phyloP scores from a whole-genome alignment of 257 asterid species.

The Solanum dulcamara region DNA sequence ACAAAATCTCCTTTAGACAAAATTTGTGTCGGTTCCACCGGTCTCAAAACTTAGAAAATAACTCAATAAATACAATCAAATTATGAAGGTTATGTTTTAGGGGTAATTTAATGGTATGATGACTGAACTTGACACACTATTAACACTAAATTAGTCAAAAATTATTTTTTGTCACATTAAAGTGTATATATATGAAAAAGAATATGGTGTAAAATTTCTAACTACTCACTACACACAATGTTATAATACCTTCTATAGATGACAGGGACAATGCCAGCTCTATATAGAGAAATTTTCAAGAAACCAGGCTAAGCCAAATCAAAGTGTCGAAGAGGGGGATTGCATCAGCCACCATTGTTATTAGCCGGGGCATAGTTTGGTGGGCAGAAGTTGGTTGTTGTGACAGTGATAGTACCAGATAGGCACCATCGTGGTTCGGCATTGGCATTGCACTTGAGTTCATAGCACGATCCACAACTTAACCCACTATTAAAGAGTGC shows the following conservation, averaged over 20 bases:
- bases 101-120: no score
- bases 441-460: constrained; percentile 26
- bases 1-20: not conserved
- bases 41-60: no score
- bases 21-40: not conserved
- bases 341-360: constrained; percentile 53
- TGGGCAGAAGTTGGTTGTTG: constrained; percentile 57
- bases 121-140: no score
- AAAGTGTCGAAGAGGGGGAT: constrained; percentile 49
- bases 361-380: constrained; percentile 40
- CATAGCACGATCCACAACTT: constrained; percentile 48
- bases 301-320: constrained; percentile 46
- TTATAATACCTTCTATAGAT: constrained; percentile 20
- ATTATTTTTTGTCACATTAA: not conserved
- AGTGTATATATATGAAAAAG: not conserved
- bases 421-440: constrained; percentile 19
- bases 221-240: not conserved
- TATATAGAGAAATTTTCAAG: constrained; percentile 28
- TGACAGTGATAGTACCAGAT: constrained; percentile 24
- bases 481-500: constrained; percentile 36
- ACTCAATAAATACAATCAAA: no score
- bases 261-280: constrained; percentile 42
- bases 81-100: no score
- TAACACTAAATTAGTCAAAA: no score
- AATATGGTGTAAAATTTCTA: not conserved